Base-by-base conservation (phyloP, 306 rosid genomes). In the Purshia tridentata region DNA sequence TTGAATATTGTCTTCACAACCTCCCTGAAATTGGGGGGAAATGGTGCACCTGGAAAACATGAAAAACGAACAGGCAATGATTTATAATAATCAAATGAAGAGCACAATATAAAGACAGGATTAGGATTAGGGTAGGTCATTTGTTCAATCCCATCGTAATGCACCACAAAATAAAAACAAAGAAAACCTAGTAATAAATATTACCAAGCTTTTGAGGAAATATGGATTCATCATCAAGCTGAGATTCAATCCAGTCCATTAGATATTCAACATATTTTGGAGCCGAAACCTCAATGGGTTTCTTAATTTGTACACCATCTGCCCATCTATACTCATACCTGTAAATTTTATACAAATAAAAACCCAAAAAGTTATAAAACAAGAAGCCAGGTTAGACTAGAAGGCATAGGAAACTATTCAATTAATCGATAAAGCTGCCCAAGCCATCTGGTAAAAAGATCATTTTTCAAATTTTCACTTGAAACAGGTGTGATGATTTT, bases 291-390 rank as follows among this genome's bases (percentile, higher is more conserved):
- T 92, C 99, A 50, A 95, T 95, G 66, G 99, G 99, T 76, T 90
- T 95, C 88, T 95, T 95, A 53, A 95, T 95, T 80, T 84, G 92
- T 67, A 90, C 98, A 77, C 99, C 99, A 80, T 95, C 99, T 39
- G 99, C 99, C 99, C 99, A 95, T 81, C 96, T 82, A 82, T 95
- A 95, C 86, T 95, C 98, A 16, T 95, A 95, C 90, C 99, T 92
- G 80, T 74, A 74, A 79, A 60, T 37, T 77, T 59, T 72, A 11
- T 35, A 47, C 47, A 42, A 23, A 70, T 8, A 82, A 49, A 78
- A 73, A 69, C 76, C 72, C 11, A 60, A 20, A 49, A 60, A 20
- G 15, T 76, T 14, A 40, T 18, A 66, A 70, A 49, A 45, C 23
- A 13, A 10, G 72, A 53, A 23, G 54, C 44, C 8, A 11, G 44